These are phyloP conservation scores for Annulohypoxylon bovei DNA, from an alignment of 495 filamentous ascomycete genomes.

Conservation along the genomic window DNA sequence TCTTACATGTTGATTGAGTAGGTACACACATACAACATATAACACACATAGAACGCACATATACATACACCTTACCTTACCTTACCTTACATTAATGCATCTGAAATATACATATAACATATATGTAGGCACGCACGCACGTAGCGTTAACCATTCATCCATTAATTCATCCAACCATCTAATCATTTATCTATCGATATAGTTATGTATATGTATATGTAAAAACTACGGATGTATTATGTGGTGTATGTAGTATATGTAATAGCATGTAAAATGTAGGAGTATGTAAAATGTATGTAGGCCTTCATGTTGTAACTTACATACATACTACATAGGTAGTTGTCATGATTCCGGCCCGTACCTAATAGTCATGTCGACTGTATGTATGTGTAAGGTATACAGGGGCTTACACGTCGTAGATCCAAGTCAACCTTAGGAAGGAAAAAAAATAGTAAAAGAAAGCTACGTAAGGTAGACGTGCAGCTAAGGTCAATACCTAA, in stretches of 20 bases:
- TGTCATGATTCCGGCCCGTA: neutral
- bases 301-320: neutral
- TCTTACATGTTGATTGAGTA: neutral
- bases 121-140: neutral
- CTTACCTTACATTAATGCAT: neutral
- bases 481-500: slow-evolving; percentile 39
- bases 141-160: neutral
- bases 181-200: no score
- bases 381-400: neutral
- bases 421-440: neutral
- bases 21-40: neutral
- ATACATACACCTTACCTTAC: neutral
- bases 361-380: neutral
- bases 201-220: no score
- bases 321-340: neutral
- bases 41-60: neutral
- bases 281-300: neutral
- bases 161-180: neutral
- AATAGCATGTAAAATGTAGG: neutral
- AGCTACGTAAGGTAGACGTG: slow-evolving; percentile 41
- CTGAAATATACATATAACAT: neutral
- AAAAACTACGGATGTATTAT: neutral
- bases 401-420: slow-evolving; percentile 14
- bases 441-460: neutral
- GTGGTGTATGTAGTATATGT: neutral